Percentiles rank a stretch among this genome's conserved stretches.
Conservation (phyloP, 129 eudicot genomes). For the Saposhnikovia divaricata region DNA sequence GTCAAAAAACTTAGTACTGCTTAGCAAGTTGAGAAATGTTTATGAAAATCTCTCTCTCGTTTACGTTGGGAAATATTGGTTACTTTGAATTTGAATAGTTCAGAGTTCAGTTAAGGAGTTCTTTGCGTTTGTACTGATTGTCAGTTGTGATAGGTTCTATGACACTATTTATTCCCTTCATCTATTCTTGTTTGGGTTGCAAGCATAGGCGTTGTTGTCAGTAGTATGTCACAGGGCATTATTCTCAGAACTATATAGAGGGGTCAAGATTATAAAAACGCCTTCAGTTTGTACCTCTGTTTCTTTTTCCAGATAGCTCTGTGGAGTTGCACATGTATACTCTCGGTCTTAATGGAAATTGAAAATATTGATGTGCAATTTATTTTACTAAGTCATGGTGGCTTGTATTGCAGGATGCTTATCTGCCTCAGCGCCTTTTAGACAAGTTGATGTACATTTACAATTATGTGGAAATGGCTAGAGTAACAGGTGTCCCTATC, state of each 20-base stretch:
- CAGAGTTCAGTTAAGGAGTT: not conserved
- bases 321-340: not conserved
- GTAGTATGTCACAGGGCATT: not conserved
- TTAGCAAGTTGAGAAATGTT: not conserved
- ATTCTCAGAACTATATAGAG: not conserved
- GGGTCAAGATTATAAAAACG: not conserved
- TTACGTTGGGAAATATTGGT: not conserved
- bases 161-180: not conserved
- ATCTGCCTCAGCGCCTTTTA: slow-evolving; percentile 95
- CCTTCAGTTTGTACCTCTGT: not conserved
- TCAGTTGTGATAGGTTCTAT: not conserved
- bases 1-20: not conserved
- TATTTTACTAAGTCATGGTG: not conserved
- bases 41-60: not conserved
- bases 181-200: not conserved
- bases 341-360: not conserved
- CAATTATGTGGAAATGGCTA: slow-evolving; percentile 99
- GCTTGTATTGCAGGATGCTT: slow-evolving; percentile 68
- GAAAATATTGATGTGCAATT: not conserved
- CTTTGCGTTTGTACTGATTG: not conserved
- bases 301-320: not conserved
- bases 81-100: not conserved
- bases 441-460: slow-evolving; percentile 94
- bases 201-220: not conserved
- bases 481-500: slow-evolving; percentile 97